Percentiles rank a stretch among this genome's conserved stretches.
These are phyloP conservation scores for Anaeramoeba flamelloides DNA, from an alignment of 78 protist genomes.

Conservation along the genomic window DNA sequence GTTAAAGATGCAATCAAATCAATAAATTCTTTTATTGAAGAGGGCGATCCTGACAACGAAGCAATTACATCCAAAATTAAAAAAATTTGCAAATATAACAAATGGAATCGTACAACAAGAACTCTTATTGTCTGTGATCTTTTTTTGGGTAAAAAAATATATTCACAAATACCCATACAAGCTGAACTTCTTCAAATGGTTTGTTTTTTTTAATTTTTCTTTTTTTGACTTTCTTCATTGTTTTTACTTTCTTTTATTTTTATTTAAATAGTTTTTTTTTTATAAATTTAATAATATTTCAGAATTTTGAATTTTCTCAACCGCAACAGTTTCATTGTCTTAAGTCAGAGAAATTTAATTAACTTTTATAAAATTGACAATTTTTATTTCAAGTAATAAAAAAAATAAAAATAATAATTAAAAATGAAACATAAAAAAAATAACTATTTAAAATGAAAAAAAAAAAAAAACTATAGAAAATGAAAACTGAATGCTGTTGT, in stretches of 20 bases:
- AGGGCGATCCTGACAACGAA: not conserved
- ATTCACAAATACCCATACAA: not conserved
- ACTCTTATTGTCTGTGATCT: not conserved
- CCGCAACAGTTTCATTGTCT: too few relatives aligned
- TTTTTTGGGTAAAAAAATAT: not conserved
- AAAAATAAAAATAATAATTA: too few relatives aligned
- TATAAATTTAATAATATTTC: not conserved
- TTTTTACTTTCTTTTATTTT: not conserved
- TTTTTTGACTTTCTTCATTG: not conserved
- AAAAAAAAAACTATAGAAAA: too few relatives aligned
- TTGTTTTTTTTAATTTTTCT: not conserved
- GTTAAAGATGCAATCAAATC: not conserved
- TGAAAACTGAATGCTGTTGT: too few relatives aligned
- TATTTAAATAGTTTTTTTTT: not conserved
- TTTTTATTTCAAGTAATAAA: too few relatives aligned
- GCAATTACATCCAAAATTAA: not conserved
- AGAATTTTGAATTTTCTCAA: not conserved
- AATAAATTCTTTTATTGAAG: too few relatives aligned
- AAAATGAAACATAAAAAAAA: too few relatives aligned
- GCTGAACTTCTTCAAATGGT: not conserved
- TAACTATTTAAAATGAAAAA: too few relatives aligned
- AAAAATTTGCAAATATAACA: not conserved
- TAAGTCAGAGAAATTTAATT: too few relatives aligned
- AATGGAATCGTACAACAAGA: not conserved
- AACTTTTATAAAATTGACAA: too few relatives aligned